phyloP scores from a whole-genome alignment of 305 asterid species.

The Solanum hybrid region DNA sequence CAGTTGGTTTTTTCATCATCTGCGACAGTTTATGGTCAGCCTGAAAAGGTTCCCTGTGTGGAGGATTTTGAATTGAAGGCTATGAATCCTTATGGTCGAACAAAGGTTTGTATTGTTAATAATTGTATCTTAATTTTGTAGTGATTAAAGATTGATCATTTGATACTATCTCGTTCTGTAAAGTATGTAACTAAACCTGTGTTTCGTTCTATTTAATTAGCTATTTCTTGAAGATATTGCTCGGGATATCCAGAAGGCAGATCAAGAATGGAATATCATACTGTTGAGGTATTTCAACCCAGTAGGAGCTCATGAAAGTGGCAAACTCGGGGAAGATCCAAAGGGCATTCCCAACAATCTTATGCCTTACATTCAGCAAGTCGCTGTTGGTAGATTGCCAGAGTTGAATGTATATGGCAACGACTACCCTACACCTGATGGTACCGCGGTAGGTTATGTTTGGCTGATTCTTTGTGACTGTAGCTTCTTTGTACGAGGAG shows the following conservation, averaged over 20 bases:
- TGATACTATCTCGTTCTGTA: background rate
- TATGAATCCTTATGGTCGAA: slow-evolving; percentile 93
- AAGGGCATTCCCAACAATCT: slow-evolving; percentile 93
- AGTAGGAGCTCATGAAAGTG: slow-evolving; percentile 88
- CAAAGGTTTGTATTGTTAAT: slow-evolving; percentile 44
- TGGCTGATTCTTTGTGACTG: background rate
- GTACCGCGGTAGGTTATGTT: slow-evolving; percentile 62
- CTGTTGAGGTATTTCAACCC: slow-evolving; percentile 90
- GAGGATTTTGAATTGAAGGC: slow-evolving; percentile 78
- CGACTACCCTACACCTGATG: slow-evolving; percentile 91
- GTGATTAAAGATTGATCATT: background rate
- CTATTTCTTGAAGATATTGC: slow-evolving; percentile 83
- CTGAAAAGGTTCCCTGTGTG: slow-evolving; percentile 67
- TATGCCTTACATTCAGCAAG: slow-evolving; percentile 90
- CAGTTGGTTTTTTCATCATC: slow-evolving; percentile 98
- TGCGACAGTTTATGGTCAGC: slow-evolving; percentile 92
- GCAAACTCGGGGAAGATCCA: slow-evolving; percentile 85
- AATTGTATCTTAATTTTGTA: background rate
- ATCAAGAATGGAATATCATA: slow-evolving; percentile 71
- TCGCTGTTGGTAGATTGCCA: slow-evolving; percentile 79
- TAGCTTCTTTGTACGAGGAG: background rate
- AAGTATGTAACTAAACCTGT: background rate
- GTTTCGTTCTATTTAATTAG: slow-evolving; percentile 24
- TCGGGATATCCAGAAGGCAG: slow-evolving; percentile 62
- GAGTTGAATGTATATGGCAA: slow-evolving; percentile 80